Percentiles rank a stretch among this genome's conserved stretches.
These are phyloP conservation scores for Magnolia sinica DNA, from an alignment of 164 flowering plant species.

Conservation along the genomic window DNA sequence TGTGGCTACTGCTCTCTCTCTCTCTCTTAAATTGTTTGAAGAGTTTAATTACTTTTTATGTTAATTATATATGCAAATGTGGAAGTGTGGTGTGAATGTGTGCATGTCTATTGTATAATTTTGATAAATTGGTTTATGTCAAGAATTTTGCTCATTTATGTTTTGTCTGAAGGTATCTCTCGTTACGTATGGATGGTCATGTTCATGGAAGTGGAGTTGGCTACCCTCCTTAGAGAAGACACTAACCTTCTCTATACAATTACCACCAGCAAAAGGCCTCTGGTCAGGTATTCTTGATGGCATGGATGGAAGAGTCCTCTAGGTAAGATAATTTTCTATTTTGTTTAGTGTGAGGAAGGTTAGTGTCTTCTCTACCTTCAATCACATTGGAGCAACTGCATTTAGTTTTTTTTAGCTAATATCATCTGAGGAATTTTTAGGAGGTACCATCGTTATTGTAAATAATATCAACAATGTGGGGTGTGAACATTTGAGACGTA, in stretches of 20 bases:
- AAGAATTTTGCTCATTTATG: background rate
- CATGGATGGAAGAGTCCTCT: conserved; percentile 89
- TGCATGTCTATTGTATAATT: background rate
- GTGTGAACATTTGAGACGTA: too few relatives aligned
- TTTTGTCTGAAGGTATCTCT: conserved; percentile 58
- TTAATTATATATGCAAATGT: background rate
- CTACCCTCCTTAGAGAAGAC: conserved; percentile 98
- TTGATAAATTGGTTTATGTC: background rate
- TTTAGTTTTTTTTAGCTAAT: background rate
- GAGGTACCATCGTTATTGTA: too few relatives aligned
- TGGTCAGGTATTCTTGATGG: conserved; percentile 97
- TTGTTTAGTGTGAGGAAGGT: background rate
- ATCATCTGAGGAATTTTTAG: background rate
- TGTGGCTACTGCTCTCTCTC: too few relatives aligned
- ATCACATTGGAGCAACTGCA: background rate
- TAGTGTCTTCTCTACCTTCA: background rate
- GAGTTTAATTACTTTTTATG: too few relatives aligned
- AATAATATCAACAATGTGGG: too few relatives aligned
- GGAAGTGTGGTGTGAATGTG: background rate
- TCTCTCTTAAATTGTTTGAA: too few relatives aligned
- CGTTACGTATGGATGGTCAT: conserved; percentile 94
- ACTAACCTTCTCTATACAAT: conserved; percentile 82
- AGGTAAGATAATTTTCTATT: background rate
- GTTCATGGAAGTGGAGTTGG: conserved; percentile 99
- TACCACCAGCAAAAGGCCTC: conserved; percentile 88